Evolutionary conservation across 2,329 filamentous ascomycete genomes (phyloP).

Genomic region (Aspergillus novofumigatus): DNA sequence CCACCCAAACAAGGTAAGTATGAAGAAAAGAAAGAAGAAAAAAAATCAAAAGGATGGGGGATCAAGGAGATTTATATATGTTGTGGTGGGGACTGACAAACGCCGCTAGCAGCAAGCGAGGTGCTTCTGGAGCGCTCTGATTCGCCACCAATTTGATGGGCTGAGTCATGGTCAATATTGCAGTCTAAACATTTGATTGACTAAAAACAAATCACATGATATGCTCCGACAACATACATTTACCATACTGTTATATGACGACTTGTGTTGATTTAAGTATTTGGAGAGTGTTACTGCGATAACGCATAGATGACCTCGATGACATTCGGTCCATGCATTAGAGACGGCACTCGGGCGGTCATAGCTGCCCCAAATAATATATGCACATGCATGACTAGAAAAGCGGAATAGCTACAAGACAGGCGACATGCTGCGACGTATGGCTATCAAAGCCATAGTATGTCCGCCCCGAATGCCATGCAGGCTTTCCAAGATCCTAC

Average conservation of each 20-base stretch:
- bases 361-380: not conserved
- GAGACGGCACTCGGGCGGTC: not conserved
- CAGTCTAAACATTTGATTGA: not conserved
- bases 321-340: not conserved
- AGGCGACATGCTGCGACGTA: not conserved
- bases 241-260: no score
- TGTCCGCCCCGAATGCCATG: not conserved
- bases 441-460: not conserved
- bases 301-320: no score
- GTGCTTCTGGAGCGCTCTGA: not conserved
- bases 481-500: not conserved
- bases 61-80: conserved; percentile 13
- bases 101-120: conserved; percentile 20
- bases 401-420: not conserved
- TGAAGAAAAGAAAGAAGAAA: conserved; percentile 45
- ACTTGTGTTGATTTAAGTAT: no score
- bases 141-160: conserved; percentile 1
- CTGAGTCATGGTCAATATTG: no score
- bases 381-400: not conserved
- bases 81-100: not conserved
- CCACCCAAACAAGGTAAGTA: conserved; percentile 50
- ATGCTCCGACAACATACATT: not conserved
- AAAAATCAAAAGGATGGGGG: conserved; percentile 18
- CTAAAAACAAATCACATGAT: not conserved
- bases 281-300: no score